Evolutionary conservation across 1,284 basidiomycete species (phyloP).

Genomic region (Wallemia hederae): DNA sequence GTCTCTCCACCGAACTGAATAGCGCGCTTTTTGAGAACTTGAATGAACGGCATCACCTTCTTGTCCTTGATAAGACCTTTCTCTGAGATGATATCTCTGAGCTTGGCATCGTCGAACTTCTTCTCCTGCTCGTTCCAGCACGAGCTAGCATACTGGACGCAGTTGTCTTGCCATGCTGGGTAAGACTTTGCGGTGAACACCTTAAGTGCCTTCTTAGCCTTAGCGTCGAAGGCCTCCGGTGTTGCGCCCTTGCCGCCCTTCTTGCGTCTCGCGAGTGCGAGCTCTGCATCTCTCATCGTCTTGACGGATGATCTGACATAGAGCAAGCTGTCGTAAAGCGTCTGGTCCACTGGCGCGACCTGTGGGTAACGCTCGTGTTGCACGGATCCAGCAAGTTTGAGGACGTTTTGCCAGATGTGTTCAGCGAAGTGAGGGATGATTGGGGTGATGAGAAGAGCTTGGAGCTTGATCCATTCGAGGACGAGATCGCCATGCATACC

Average conservation of each 20-base stretch:
- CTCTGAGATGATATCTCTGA: conserved; percentile 36
- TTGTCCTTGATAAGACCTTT: conserved; percentile 86
- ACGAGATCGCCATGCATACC: conserved; percentile 65
- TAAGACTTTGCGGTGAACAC: conserved; percentile 72
- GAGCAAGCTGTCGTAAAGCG: conserved; percentile 34
- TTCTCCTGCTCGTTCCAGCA: conserved; percentile 31
- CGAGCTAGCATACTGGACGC: conserved; percentile 44
- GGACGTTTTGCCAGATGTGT: conserved; percentile 52
- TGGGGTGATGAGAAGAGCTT: conserved; percentile 52
- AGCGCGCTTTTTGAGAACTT: conserved; percentile 74
- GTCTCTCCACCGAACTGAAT: conserved; percentile 41
- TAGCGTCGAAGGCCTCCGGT: conserved; percentile 34
- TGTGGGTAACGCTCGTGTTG: conserved; percentile 55
- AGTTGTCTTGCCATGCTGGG: conserved; percentile 75
- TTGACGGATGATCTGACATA: conserved; percentile 70
- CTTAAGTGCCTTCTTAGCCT: conserved; percentile 52
- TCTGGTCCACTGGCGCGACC: conserved; percentile 15
- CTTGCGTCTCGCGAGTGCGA: conserved; percentile 33
- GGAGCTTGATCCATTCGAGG: conserved; percentile 49
- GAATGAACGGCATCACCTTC: conserved; percentile 78
- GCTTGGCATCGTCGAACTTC: conserved; percentile 53
- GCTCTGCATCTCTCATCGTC: conserved; percentile 69
- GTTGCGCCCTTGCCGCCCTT: conserved; percentile 29
- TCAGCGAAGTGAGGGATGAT: conserved; percentile 89
- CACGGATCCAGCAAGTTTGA: conserved; percentile 43